Evolutionary conservation across 2,329 filamentous ascomycete genomes (phyloP).

Genomic region (Epichloe amarillans): DNA sequence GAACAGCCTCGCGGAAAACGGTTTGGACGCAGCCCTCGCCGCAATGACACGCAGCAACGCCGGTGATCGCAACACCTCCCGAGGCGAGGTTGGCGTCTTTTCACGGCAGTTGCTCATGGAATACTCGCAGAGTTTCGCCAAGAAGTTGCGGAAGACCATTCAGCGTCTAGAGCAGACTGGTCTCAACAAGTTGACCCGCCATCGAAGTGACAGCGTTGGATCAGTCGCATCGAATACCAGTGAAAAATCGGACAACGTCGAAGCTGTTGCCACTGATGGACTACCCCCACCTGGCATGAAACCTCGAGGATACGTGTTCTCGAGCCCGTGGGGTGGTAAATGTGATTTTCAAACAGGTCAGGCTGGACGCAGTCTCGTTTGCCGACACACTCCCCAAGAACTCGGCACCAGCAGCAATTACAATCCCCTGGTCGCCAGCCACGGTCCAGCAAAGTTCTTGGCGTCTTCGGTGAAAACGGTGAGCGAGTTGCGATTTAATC

Average conservation of each 20-base stretch:
- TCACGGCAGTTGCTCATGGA: constrained; percentile 44
- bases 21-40: constrained; percentile 8
- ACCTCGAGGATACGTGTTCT: constrained; percentile 60
- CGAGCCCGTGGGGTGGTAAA: constrained; percentile 72
- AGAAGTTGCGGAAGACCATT: constrained; percentile 33
- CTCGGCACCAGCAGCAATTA: constrained; percentile 12
- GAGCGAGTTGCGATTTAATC: constrained; percentile 82
- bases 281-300: constrained; percentile 20
- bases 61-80: neutral
- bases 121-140: constrained; percentile 36
- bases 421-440: constrained; percentile 31
- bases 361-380: constrained; percentile 61
- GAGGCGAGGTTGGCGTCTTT: constrained; percentile 25
- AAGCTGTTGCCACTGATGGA: neutral
- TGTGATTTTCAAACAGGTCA: constrained; percentile 76
- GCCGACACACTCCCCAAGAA: constrained; percentile 54
- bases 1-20: constrained; percentile 16
- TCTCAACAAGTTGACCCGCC: constrained; percentile 13
- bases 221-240: constrained; percentile 16
- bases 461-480: constrained; percentile 25
- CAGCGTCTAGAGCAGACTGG: constrained; percentile 21
- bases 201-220: constrained; percentile 16
- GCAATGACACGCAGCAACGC: constrained; percentile 3
- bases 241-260: neutral
- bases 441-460: constrained; percentile 8